A percentile compares a stretch with the other conserved stretches of the same genome.
Evolutionary conservation across 345 rosid species (phyloP).

Genomic region (Kandelia obovata): DNA sequence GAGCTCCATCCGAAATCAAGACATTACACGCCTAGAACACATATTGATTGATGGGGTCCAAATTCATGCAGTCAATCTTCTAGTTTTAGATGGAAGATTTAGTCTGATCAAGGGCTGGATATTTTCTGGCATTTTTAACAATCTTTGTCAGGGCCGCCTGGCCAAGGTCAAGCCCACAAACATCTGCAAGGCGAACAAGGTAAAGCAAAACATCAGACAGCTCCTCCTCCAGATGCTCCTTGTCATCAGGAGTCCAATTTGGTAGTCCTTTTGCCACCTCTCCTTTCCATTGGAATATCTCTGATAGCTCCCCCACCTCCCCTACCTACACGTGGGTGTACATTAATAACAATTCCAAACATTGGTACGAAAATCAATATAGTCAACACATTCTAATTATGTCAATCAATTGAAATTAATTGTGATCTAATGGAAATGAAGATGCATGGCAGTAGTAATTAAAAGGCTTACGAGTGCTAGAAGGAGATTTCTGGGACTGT

Average conservation of each 20-base stretch:
- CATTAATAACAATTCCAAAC: too few relatives aligned
- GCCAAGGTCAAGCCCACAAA: slow-evolving; percentile 64
- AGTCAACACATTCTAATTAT: too few relatives aligned
- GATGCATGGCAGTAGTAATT: neutral
- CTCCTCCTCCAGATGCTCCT: slow-evolving; percentile 58
- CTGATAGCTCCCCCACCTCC: slow-evolving; percentile 59
- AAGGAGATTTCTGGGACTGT: slow-evolving; percentile 59
- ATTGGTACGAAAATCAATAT: too few relatives aligned
- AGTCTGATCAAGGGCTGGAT: slow-evolving; percentile 23
- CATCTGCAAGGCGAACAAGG: slow-evolving; percentile 51
- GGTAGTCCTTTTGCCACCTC: slow-evolving; percentile 61
- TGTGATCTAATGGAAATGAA: too few relatives aligned
- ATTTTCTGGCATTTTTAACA: slow-evolving; percentile 44
- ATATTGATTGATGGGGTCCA: too few relatives aligned
- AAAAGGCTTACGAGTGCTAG: slow-evolving; percentile 41
- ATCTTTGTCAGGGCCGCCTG: slow-evolving; percentile 50
- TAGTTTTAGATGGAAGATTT: neutral
- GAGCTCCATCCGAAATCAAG: too few relatives aligned
- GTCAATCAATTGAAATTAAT: too few relatives aligned
- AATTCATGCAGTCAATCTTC: neutral
- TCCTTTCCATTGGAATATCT: slow-evolving; percentile 69
- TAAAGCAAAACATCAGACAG: slow-evolving; percentile 61
- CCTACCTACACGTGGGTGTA: slow-evolving; percentile 41
- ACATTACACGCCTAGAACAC: too few relatives aligned
- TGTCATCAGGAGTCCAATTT: slow-evolving; percentile 46